These are phyloP conservation scores for Fusarium citri DNA, from an alignment of 2,329 filamentous ascomycete genomes.

Conservation along the genomic window DNA sequence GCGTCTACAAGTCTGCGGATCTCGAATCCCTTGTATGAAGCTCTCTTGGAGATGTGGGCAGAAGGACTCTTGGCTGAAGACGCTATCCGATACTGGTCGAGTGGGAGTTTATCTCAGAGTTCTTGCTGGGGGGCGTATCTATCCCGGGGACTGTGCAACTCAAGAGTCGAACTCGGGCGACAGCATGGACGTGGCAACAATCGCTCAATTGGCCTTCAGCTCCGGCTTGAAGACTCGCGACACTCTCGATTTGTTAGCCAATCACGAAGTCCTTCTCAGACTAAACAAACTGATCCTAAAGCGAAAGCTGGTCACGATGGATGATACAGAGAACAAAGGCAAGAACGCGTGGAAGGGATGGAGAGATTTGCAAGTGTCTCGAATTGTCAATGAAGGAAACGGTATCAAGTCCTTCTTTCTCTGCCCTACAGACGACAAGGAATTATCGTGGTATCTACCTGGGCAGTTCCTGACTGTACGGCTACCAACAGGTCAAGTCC, in stretches of 20 bases:
- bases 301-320: not conserved
- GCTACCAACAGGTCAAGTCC: conserved; percentile 6
- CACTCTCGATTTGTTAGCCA: conserved; percentile 2
- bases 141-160: conserved; percentile 6
- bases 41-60: conserved; percentile 19
- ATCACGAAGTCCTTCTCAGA: not conserved
- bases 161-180: conserved; percentile 3
- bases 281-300: not conserved
- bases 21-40: conserved; percentile 18
- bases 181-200: conserved; percentile 4
- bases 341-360: conserved; percentile 5
- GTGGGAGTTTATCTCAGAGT: conserved; percentile 6
- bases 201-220: not conserved
- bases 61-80: conserved; percentile 15
- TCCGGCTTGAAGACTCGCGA: conserved; percentile 6
- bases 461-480: conserved; percentile 11
- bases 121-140: not conserved
- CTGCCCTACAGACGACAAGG: not conserved
- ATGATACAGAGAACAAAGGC: not conserved
- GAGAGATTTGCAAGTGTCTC: not conserved
- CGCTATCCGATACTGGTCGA: not conserved
- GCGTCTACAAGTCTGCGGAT: conserved; percentile 17
- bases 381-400: not conserved
- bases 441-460: conserved; percentile 6
- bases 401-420: not conserved